Evolutionary conservation across 768 basidiomycete species (phyloP).

Genomic region (Psilocybe cubensis): DNA sequence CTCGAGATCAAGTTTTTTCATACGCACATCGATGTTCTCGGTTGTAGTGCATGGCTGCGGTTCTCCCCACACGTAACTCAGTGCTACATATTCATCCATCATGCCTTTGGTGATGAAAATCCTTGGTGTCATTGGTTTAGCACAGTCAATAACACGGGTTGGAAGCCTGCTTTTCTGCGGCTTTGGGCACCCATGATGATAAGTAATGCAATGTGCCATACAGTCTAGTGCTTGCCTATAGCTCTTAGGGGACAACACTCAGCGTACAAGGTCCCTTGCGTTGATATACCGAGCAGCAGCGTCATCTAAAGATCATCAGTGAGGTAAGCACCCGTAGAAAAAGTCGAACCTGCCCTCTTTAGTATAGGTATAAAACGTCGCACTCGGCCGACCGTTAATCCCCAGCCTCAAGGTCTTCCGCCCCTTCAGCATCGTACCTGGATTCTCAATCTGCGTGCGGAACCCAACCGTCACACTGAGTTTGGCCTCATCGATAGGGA

Average conservation of each 20-base stretch:
- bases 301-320: not conserved
- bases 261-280: not conserved
- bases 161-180: not conserved
- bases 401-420: not conserved
- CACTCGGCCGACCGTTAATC: not conserved
- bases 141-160: constrained; percentile 6
- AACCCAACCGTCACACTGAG: not conserved
- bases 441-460: not conserved
- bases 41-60: constrained; percentile 1
- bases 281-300: not conserved
- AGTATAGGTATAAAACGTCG: too few species aligned
- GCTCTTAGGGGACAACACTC: not conserved
- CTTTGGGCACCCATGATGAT: not conserved
- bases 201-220: not conserved
- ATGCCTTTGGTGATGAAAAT: not conserved
- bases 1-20: not conserved
- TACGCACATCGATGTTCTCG: not conserved
- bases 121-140: not conserved
- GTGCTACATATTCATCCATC: not conserved
- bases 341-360: too few species aligned
- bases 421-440: not conserved
- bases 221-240: not conserved
- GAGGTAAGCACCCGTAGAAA: too few species aligned
- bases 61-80: constrained; percentile 13
- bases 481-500: too few species aligned